Percentiles rank a stretch among this genome's conserved stretches.
Evolutionary conservation across 75 land plant genomes (phyloP).

Genomic region (Gnetum montanum): DNA sequence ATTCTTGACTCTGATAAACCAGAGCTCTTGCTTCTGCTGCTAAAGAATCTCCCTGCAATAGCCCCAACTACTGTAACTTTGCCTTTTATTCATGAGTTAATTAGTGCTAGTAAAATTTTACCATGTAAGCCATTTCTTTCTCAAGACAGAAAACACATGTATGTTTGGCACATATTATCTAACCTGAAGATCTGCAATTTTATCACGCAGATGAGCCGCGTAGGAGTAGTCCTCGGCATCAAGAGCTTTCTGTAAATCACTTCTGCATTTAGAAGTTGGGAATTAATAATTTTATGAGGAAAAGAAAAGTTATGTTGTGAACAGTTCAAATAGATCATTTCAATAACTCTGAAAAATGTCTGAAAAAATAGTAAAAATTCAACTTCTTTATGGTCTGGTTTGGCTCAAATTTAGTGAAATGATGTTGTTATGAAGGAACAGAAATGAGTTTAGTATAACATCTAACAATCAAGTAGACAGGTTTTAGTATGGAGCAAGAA

Average conservation of each 20-base stretch:
- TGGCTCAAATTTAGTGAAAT: no score
- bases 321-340: no score
- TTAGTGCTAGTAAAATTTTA: not conserved
- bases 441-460: no score
- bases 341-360: no score
- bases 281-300: no score
- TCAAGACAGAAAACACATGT: not conserved
- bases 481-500: no score
- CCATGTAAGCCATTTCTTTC: not conserved
- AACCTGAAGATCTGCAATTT: slow-evolving; percentile 72
- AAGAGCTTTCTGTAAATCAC: slow-evolving; percentile 68
- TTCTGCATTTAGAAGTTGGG: slow-evolving; percentile 27
- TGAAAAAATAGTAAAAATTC: no score
- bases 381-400: no score
- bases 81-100: not conserved
- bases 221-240: slow-evolving; percentile 68
- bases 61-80: not conserved
- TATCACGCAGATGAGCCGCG: slow-evolving; percentile 72
- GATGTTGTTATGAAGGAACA: no score
- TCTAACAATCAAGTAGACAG: no score
- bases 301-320: no score
- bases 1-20: slow-evolving; percentile 53
- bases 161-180: not conserved
- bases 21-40: slow-evolving; percentile 84
- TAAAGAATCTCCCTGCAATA: slow-evolving; percentile 58